Evolutionary conservation across 2,329 filamentous ascomycete species (phyloP), one percentile per base, ranked within the genome.

Genomic region (Paraphoma sp.): DNA sequence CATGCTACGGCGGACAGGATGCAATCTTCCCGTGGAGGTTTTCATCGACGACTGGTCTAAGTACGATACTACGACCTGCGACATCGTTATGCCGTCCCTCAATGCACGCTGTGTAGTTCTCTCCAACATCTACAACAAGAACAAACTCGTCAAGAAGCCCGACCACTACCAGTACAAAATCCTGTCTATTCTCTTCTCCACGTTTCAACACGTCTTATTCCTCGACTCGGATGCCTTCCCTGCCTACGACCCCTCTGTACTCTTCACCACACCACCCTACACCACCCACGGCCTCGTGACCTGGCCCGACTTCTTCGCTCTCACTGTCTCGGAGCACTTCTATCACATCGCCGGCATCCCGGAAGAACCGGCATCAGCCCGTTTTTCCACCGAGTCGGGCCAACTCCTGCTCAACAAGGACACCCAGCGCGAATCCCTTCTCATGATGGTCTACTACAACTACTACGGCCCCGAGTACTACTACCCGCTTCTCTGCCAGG

Each of bases 171-270:
- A 87, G 64, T 82, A 83, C 74, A 87, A 87, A 68, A 78, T 83
- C 38, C 82, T 86, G 60, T 78, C 84, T 4, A 80, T 87, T 16
- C 74, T 87, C 2, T 83, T 86, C 59, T 86, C 85, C 1, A 82
- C 83, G 4, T 87, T 86, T 60, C 82, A 86, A 65, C 79, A 86
- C 51, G 79, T 86, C 10, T 76, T 87, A 16, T 86, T 85, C 71
- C 80, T 87, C 65, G 85, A 87, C 64, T 82, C 83, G 53, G 84
- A 87, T 64, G 80, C 79, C 57, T 85, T 86, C 63, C 83, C 84
- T 11, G 68, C 81, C 23, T 74, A 78, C 44, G 75, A 82, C 49
- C 80, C 81, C 0, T 74, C 75, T 23, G 57, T 70, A 4, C 70
- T 87, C 12, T 83, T 87, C 60, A 71, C 79, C n/a, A 73, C 77